Evolutionary conservation across 2,329 filamentous ascomycete genomes (phyloP), one percentile per base, ranked within the genome.

Genomic region (Rutstroemia sp.): DNA sequence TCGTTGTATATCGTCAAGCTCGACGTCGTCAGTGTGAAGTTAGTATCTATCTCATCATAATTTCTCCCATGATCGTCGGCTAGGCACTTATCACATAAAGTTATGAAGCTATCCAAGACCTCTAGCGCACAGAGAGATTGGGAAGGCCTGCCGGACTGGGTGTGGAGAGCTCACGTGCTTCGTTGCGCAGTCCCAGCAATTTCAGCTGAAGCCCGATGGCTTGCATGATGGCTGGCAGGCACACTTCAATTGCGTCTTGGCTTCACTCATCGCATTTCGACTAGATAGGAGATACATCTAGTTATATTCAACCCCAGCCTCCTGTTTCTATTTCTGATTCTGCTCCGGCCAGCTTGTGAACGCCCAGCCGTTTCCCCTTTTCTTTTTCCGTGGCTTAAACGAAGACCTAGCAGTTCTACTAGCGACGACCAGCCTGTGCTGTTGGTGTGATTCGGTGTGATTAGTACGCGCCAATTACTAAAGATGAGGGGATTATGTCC

Each of bases 191-290:
- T 2, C 30, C 30, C 30, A 5, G 10, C 30, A 34, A 34, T 41
- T 52, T 44, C 41, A 44, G 41, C 49, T 47, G 49, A 34, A 34
- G 38, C 18, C 18, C 54, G 49, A 42, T 38, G 42, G 54, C 54
- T 53, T 53, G 34, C 49, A 57, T 18, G 6, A 38, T 48, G 42
- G 49, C 54, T 47, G 38, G 21, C 49, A 53, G 42, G 12, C 3
- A 55, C 21, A 21, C 38, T n/a, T 52, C 9, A 4, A 12, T 19
- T 27, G 9, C 16, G 16, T 19, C 53, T 55, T 55, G 46, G 38
- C 23, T 23, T 50, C 21, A 50, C 30, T 42, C 25, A 50, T 25
- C 23, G 34, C 18, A 45, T 30, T 47, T 27, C 6, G 23, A 14
- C 14, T 27, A 9, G 46, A 55, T 21, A 34, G 39, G n/a, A 55